phyloP scores from a whole-genome alignment of 2,329 filamentous ascomycete species.

The Ceratocystiopsis sp. region DNA sequence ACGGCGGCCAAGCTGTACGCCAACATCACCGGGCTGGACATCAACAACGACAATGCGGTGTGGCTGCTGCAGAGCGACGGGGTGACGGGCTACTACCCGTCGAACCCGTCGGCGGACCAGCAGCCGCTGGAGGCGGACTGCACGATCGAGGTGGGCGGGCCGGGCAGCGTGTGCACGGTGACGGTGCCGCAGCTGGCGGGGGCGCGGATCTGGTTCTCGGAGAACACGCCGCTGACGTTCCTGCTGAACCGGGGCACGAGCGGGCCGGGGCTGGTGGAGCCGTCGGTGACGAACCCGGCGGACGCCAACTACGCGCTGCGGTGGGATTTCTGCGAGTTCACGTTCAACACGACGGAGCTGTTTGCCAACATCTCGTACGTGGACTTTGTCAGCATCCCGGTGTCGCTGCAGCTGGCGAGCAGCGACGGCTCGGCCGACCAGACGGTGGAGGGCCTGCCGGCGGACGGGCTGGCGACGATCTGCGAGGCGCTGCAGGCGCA shows the following conservation, averaged over 20 bases:
- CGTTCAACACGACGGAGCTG: slow-evolving; percentile 36
- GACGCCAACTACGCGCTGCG: slow-evolving; percentile 35
- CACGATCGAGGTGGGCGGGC: slow-evolving; percentile 40
- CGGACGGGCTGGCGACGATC: slow-evolving; percentile 27
- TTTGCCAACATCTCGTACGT: slow-evolving; percentile 51
- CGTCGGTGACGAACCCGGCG: slow-evolving; percentile 44
- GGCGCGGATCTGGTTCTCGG: slow-evolving; percentile 46
- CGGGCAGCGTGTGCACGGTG: slow-evolving; percentile 33
- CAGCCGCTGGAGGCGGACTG: slow-evolving; percentile 35
- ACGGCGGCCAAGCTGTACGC: slow-evolving; percentile 43
- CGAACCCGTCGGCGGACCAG: slow-evolving; percentile 27
- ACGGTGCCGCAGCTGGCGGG: slow-evolving; percentile 47
- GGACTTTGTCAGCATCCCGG: slow-evolving; percentile 55
- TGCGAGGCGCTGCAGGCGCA: slow-evolving; percentile 28
- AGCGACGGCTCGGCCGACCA: slow-evolving; percentile 23
- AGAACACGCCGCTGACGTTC: slow-evolving; percentile 39
- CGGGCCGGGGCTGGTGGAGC: slow-evolving; percentile 47
- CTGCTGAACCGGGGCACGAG: slow-evolving; percentile 34
- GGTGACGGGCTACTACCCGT: slow-evolving; percentile 37
- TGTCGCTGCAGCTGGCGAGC: slow-evolving; percentile 36
- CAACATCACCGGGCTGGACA: slow-evolving; percentile 47
- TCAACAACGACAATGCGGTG: slow-evolving; percentile 25
- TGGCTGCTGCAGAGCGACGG: slow-evolving; percentile 26
- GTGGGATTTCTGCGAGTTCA: slow-evolving; percentile 46
- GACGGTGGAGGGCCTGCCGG: slow-evolving; percentile 30